Evolutionary conservation across 176 grass and related monocot species (phyloP), one percentile per base, ranked within the genome.

Genomic region (Phyllostachys edulis): DNA sequence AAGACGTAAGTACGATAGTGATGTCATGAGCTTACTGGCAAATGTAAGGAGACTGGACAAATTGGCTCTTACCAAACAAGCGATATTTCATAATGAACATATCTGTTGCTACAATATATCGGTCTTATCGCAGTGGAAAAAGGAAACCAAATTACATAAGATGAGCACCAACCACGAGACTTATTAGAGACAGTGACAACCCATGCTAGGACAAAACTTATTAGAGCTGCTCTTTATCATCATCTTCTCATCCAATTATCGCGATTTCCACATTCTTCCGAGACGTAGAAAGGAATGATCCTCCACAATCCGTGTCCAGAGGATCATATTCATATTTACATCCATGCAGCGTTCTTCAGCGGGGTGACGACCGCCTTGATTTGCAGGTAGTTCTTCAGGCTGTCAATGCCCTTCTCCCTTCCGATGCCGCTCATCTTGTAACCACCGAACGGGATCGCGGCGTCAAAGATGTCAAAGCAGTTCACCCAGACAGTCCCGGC

Each of bases 381-480:
- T 50, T 99, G 93, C 52, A 96, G 73, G 81, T 99, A 99, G 89
- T 89, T 91, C 87, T 92, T 99, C 20, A 99, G 88, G 88, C 96
- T 94, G 81, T 99, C 93, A 9, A 96, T 82, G 29, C 96, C 96
- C 86, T 96, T 99, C 89, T 96, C 96, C 81, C 96, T 92, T 3
- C 96, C 96, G 4, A 85, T 71, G 40, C 96, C 96, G 0, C 96
- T 99, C 96, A 92, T 92, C 81, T 99, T 99, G 91, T 91, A 99
- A 9, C 96, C 96, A 3, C 96, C 96, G 9, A 99, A 96, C 16
- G 96, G 96, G 71, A 99, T 99, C 1, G 90, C 75, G 0, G 93
- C 96, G 5, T 99, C 96, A 0, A 99, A 99, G 52, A 99, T 13
- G 38, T 96, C 91, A 0, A 86, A 99, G 84, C 96, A 99, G 70